Base-by-base conservation (phyloP, 2,329 filamentous ascomycete genomes). In the Xylaria sp. region DNA sequence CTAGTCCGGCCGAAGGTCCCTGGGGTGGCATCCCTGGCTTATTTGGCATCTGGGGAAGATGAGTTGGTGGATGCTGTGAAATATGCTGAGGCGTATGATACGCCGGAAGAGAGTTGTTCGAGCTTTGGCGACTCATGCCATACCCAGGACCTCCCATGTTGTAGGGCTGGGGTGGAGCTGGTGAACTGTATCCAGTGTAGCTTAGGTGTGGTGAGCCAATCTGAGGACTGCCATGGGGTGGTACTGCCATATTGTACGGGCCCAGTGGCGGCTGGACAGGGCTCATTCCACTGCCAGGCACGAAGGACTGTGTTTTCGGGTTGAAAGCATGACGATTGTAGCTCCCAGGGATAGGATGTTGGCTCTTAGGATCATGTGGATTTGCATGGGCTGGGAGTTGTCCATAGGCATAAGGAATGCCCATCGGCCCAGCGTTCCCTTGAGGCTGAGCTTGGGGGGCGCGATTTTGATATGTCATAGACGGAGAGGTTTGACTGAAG, bases 271-370 rank as follows among this genome's bases (percentile, higher is more conserved):
- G 81, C 50, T 84, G 85, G 72, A 85, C 82, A 3, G 85, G 82
- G 37, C 82, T 80, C 78, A 87, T 84, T 31, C 84, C 82, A 71
- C 80, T 84, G 69, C 88, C 84, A 1, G 95, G 95, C 28, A 97
- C 89, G 80, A 98, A 98, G 0, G 94, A 92, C 77, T 97, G 93
- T 18, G 93, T 98, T 82, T 97, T 94, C 0, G 94, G 95, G 78
- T 98, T 98, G 83, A 98, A 98, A 13, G 92, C 89, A 75, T 94
- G 93, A 67, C 94, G 88, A 77, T 92, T 93, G 73, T 89, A 97
- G 81, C 91, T 96, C 44, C 93, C 93, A 15, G 94, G 93, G 66
- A 97, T 90, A 6, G 93, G 92, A 78, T 97, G 93, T 77, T 94
- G 91, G 67, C 88, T 89, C 79, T 92, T 90, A 9, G 90, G 88